Conservation (phyloP, 1,284 basidiomycete genomes). For the Blastosporella zonata region DNA sequence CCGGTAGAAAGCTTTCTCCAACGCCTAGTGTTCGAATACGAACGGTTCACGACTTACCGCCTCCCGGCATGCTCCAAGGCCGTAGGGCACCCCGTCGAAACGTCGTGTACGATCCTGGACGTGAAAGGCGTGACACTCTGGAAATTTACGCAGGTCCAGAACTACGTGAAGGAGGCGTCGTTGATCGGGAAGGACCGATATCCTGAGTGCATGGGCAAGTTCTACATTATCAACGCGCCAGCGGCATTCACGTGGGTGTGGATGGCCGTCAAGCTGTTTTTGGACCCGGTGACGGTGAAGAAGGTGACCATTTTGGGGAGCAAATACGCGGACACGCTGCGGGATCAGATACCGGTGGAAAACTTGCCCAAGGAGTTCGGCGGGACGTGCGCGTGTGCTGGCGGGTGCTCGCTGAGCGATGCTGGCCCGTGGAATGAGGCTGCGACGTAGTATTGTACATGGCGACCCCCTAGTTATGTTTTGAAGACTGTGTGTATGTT, state of each 20-base stretch:
- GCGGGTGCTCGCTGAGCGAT: slow-evolving; percentile 87
- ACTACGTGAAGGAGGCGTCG: slow-evolving; percentile 82
- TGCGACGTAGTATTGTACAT: slow-evolving; percentile 15
- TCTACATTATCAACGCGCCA: slow-evolving; percentile 95
- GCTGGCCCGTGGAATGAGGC: slow-evolving; percentile 82
- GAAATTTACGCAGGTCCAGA: slow-evolving; percentile 90
- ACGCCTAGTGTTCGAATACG: slow-evolving; percentile 92
- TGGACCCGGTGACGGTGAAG: slow-evolving; percentile 91
- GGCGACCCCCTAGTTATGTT: no score
- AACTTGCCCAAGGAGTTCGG: slow-evolving; percentile 87
- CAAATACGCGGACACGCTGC: slow-evolving; percentile 63
- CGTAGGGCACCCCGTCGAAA: slow-evolving; percentile 87
- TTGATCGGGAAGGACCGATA: slow-evolving; percentile 90
- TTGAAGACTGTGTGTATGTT: neutral
- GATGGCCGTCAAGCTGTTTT: slow-evolving; percentile 88
- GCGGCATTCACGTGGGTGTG: slow-evolving; percentile 92
- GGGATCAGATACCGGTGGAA: slow-evolving; percentile 80
- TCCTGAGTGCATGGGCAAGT: slow-evolving; percentile 94
- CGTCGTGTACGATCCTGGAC: slow-evolving; percentile 98
- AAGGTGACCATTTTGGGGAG: slow-evolving; percentile 87
- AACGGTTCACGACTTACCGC: slow-evolving; percentile 79
- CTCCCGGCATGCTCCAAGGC: slow-evolving; percentile 80
- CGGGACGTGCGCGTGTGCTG: slow-evolving; percentile 75
- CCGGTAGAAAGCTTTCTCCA: slow-evolving; percentile 88
- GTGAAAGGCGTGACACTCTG: slow-evolving; percentile 79